Base-by-base conservation (phyloP, 2,329 filamentous ascomycete species). In the Venturiaceae sp. region DNA sequence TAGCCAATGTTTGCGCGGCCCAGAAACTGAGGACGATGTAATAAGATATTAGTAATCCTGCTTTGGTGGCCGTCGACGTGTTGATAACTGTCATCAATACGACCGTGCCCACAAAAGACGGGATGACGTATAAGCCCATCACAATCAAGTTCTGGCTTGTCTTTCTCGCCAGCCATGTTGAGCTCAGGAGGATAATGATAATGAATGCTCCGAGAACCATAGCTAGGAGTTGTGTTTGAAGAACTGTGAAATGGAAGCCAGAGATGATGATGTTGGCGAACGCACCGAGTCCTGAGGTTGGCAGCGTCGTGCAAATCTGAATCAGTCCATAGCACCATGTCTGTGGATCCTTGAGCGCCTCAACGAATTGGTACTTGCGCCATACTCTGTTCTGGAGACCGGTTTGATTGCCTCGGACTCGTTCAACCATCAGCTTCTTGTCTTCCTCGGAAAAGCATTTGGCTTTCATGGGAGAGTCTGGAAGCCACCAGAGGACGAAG, bases 11-110 rank as follows among this genome's bases (percentile, higher is more conserved):
- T 65, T 87, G 82, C 0, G 85, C 86, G 0, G 86, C 84, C 86
- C 86, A 90, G 79, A 91, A 91, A 5, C 84, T 88, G 19, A 90
- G 77, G 0, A 83, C 85, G 61, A 90, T 85, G 72, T 90, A 91
- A 76, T 90, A 91, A 66, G 79, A 81, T 65, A 90, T 81, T 14
- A 90, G 73, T 0, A 91, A 77, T 5, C 87, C 87, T 30, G 85
- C 78, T 69, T 86, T 80, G 37, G 82, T 83, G 8, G 79, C 70
- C 36, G 77, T 75, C 46, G 75, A 80, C 6, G 77, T 75, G 63
- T 85, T 84, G 23, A 80, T 70, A 7, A 90, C 78, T 0, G 83
- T 85, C 80, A 90, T 86, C 58, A 90, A 80, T 39, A 88, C 79
- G 56, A 88, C 84, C 1, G 86, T 90, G 56, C 87, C 87, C 52